Evolutionary conservation across 768 basidiomycete species (phyloP), one percentile per base, ranked within the genome.

Genomic region (Sistotremastrum suecicum): DNA sequence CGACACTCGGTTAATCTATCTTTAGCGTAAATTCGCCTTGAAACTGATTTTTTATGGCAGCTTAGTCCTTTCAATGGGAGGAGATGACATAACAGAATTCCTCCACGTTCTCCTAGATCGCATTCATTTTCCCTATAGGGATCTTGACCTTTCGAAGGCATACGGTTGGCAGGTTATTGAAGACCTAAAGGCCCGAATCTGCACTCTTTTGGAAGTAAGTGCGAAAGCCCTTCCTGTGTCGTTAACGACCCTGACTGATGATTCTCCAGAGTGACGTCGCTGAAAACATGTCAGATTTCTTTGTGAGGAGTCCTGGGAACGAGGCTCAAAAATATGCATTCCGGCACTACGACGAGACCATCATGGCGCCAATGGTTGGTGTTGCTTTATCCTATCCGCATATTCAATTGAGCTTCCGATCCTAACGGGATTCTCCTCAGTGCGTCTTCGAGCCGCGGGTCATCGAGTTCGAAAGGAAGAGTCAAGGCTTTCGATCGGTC

Each of bases 121-220:
- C 40, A 87, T 89, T 42, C 70, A 74, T 38, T 92, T 98, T 56
- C 95, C 95, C 0, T 98, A 95, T 61, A 66, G 77, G 45, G 83
- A 91, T 30, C 67, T 88, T 50, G 71, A 97, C 56, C 68, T 97
- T 29, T 72, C 73, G 5, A 69, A 72, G 34, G 73, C 75, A 39
- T 85, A 89, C 56, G 92, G 97, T 56, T 95, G 89, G 86, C 71
- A 71, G 43, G 74, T 95, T 42, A 79, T 97, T 72, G 88, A 97
- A 58, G 87, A 92, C 52, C 69, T 98, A 46, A 97, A 98, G 56
- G 71, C 75, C 41, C 72, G 82, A 39, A 63, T 89, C 30, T 90
- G 87, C 55, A 92, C 90, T 0, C 66, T 99, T 31, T 72, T 79
- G 29, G 92, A 98, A 72, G 95, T 92, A 53, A 53, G 73, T 56